These are phyloP conservation scores for Aspergillus funiculosus DNA, from an alignment of 495 filamentous ascomycete genomes.

Conservation along the genomic window DNA sequence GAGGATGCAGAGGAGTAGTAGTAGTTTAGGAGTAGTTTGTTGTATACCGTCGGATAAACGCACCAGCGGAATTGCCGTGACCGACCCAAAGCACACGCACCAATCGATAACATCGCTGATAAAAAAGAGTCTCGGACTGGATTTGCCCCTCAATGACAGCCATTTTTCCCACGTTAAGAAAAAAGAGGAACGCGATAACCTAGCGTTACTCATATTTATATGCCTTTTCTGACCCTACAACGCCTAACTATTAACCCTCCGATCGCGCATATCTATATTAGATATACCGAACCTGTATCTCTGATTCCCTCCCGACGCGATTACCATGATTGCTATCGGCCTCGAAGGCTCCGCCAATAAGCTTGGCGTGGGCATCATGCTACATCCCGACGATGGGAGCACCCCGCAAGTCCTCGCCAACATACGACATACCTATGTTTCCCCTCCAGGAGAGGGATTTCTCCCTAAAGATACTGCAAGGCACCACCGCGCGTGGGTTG, in stretches of 20 bases:
- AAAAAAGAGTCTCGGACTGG: conserved; percentile 12
- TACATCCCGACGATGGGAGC: conserved; percentile 59
- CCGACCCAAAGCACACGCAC: conserved; percentile 9
- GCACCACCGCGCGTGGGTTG: conserved; percentile 84
- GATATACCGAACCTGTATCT: background rate
- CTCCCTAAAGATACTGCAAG: conserved; percentile 92
- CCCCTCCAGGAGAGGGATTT: conserved; percentile 90
- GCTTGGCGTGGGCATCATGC: conserved; percentile 87
- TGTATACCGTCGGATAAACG: conserved; percentile 28
- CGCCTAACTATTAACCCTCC: too few relatives aligned
- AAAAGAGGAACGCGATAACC: too few relatives aligned
- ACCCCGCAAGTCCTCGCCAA: conserved; percentile 80
- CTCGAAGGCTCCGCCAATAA: conserved; percentile 98
- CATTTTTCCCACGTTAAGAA: background rate
- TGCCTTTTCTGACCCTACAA: too few relatives aligned
- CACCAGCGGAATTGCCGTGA: conserved; percentile 17
- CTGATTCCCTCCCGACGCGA: background rate
- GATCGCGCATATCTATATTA: background rate
- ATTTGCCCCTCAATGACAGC: conserved; percentile 15
- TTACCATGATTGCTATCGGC: conserved; percentile 74
- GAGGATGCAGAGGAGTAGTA: conserved; percentile 12
- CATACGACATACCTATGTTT: conserved; percentile 86
- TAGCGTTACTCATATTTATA: too few relatives aligned
- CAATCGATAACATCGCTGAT: conserved; percentile 27
- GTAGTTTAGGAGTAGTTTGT: conserved; percentile 5